phyloP scores from a whole-genome alignment of 129 eudicot genomes.

The Tagetes patula region DNA sequence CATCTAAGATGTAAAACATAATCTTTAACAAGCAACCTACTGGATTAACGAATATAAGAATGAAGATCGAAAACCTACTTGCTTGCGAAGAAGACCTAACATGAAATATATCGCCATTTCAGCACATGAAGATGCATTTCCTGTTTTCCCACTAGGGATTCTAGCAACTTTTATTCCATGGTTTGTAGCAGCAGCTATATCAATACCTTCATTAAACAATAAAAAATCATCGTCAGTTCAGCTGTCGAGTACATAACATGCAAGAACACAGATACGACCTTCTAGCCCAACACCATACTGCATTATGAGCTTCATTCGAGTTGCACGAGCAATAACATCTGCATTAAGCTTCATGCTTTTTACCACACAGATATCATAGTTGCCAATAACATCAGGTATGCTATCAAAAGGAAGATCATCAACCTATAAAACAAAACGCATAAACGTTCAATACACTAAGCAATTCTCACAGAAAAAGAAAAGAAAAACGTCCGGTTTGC shows the following conservation, averaged over 20 bases:
- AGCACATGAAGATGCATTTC: constrained; percentile 97
- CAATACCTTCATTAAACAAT: constrained; percentile 62
- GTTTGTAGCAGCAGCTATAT: constrained; percentile 66
- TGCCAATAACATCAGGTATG: constrained; percentile 60
- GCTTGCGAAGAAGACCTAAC: constrained; percentile 90
- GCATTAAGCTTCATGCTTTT: constrained; percentile 61
- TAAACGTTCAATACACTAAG: not conserved
- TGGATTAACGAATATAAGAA: not conserved
- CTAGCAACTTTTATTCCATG: constrained; percentile 87
- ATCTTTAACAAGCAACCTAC: constrained; percentile 11
- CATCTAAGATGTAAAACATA: not conserved
- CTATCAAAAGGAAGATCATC: constrained; percentile 69
- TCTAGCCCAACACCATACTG: constrained; percentile 96
- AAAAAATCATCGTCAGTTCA: not conserved
- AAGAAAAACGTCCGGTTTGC: not conserved
- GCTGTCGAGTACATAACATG: constrained; percentile 1
- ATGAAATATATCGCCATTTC: constrained; percentile 95
- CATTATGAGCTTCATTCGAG: constrained; percentile 81
- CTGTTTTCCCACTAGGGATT: constrained; percentile 71
- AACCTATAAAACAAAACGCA: constrained; percentile 48
- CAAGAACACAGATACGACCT: constrained; percentile 39
- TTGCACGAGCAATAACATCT: constrained; percentile 68
- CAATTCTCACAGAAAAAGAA: not conserved
- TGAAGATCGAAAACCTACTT: constrained; percentile 45
- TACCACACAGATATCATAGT: constrained; percentile 77